Conservation (phyloP, 495 filamentous ascomycete genomes). For the Penicillium bialowiezense region DNA sequence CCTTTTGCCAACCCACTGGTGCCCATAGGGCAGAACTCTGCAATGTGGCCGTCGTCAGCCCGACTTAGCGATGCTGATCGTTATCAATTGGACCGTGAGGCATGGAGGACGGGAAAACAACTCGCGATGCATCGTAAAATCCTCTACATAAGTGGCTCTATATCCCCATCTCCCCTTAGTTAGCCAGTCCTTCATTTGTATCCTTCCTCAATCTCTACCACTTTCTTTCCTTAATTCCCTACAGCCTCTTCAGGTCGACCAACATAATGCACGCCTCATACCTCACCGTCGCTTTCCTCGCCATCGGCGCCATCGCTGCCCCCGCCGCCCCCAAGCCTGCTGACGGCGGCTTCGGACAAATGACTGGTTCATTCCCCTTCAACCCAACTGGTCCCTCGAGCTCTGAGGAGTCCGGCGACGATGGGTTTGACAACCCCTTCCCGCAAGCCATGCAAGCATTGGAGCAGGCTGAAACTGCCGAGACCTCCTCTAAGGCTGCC, state of each 20-base stretch:
- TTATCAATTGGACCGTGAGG: constrained; percentile 10
- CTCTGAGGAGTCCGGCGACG: constrained; percentile 7
- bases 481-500: neutral
- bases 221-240: constrained; percentile 12
- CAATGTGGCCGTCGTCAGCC: constrained; percentile 17
- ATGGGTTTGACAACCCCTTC: constrained; percentile 14
- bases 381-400: constrained; percentile 6
- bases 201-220: constrained; percentile 12
- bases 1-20: constrained; percentile 10
- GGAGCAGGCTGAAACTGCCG: constrained; percentile 1
- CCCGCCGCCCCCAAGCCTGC: constrained; percentile 12
- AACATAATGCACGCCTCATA: constrained; percentile 24
- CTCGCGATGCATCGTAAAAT: constrained; percentile 4
- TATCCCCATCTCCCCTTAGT: constrained; percentile 10
- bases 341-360: constrained; percentile 9
- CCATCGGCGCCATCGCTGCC: constrained; percentile 20
- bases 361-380: constrained; percentile 17
- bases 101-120: constrained; percentile 18
- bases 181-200: constrained; percentile 5
- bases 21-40: constrained; percentile 5
- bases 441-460: constrained; percentile 17
- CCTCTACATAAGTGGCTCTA: constrained; percentile 16
- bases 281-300: constrained; percentile 23
- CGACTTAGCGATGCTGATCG: constrained; percentile 14
- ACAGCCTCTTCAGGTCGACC: neutral